Evolutionary conservation across 345 rosid genomes (phyloP), one percentile per base, ranked within the genome.

Genomic region (Tarenaya hassleriana): DNA sequence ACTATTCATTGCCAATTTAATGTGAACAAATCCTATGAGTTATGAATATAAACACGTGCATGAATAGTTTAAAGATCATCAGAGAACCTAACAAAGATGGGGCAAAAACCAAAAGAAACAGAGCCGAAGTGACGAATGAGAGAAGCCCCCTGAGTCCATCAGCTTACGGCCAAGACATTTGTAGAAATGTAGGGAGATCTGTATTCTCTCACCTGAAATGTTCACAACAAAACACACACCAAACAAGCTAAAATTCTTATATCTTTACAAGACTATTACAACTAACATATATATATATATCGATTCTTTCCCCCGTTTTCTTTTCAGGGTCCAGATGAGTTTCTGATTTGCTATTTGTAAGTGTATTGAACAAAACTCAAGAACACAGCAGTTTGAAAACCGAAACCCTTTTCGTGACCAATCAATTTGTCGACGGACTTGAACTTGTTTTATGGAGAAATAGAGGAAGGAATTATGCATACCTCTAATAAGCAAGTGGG

Each of bases 401-500:
- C 12, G 44, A 41, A 41, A 12, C 4, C 17, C 12, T 13, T 41
- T 8, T 6, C 17, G 14, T 18, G 10, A 42, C 16, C 16, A 42
- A 13, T 18, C 27, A 21, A n/a, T n/a, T 4, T 17, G 9, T 10
- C 32, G 27, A 50, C 9, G 40, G 40, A 35, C 4, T 9, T 16
- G 20, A 35, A 53, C 17, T 34, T 41, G 33, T 10, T 18, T 4
- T 10, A 9, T 42, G 35, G 4, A 27, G 17, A 14, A 8, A 15
- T 9, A 16, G 16, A 8, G 15, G 10, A 19, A 41, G 19, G 11
- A 8, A 27, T 13, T 1, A 47, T 24, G 13, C 40, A 9, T 70
- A 86, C 90, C 79, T 80, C 95, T 73, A 94, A 75, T 64, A 88
- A 74, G 73, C 86, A 71, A 58, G 75, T 77, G 19, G 97, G 97